Evolutionary conservation across 352 stramenopile species (phyloP).

Genomic region (Thalassiosira ordinaria): DNA sequence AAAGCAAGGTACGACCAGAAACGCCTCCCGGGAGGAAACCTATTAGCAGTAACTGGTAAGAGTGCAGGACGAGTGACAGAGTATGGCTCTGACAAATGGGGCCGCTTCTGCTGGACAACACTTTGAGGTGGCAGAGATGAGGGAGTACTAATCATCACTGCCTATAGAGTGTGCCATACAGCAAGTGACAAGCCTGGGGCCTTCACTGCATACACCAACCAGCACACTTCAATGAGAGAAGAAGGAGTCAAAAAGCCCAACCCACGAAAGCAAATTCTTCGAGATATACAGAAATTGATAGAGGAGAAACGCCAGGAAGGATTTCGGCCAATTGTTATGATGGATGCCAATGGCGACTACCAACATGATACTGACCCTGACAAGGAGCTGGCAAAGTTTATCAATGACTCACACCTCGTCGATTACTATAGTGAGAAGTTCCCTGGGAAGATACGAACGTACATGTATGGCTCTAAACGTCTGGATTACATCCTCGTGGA

Average conservation of each 20-base stretch:
- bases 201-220: neutral
- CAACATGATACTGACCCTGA: neutral
- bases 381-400: neutral
- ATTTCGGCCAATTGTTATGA: conserved; percentile 21
- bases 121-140: conserved; percentile 14
- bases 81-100: neutral
- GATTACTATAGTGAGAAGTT: conserved; percentile 14
- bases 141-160: conserved; percentile 24
- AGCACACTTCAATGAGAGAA: neutral
- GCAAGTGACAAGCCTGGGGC: neutral
- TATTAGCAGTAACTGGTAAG: neutral
- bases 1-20: neutral
- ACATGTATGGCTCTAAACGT: neutral
- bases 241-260: neutral
- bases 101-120: neutral
- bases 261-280: neutral
- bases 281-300: neutral
- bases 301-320: neutral
- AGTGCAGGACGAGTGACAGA: neutral
- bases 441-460: neutral
- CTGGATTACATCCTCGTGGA: conserved; percentile 24
- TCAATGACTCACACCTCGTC: neutral
- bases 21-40: neutral
- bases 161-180: conserved; percentile 22
- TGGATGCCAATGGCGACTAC: conserved; percentile 38